Conservation (phyloP, 192 early-diverging fungal genomes). For the Coemansia sp. region DNA sequence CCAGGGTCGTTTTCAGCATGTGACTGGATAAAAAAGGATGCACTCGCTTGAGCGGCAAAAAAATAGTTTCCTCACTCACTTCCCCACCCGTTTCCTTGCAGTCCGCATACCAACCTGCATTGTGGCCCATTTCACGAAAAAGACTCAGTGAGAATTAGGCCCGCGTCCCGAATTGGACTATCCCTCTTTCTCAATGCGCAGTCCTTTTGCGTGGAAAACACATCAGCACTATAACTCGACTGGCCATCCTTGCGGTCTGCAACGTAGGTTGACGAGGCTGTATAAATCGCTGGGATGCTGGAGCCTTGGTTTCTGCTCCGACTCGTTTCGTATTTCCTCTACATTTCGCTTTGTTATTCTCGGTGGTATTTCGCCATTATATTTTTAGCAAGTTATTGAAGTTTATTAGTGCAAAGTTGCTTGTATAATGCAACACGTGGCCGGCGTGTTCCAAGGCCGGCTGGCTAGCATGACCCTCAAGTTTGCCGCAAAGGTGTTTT, state of each 20-base stretch:
- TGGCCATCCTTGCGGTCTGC: background rate
- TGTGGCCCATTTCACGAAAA: slow-evolving; percentile 8
- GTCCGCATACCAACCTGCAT: background rate
- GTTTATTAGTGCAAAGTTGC: background rate
- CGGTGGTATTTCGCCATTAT: background rate
- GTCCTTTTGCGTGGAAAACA: background rate
- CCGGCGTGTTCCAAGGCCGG: slow-evolving; percentile 42
- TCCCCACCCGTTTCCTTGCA: slow-evolving; percentile 12
- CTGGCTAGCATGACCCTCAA: slow-evolving; percentile 30
- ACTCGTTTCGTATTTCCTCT: too few species aligned
- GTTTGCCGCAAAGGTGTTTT: slow-evolving; percentile 34
- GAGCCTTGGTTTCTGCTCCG: too few species aligned
- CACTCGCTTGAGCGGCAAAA: background rate
- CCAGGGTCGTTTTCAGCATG: background rate
- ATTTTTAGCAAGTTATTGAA: background rate
- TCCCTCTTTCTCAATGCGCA: background rate
- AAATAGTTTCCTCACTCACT: background rate
- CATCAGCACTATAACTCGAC: background rate
- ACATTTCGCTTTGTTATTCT: background rate
- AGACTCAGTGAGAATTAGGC: slow-evolving; percentile 1
- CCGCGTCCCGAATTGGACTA: background rate
- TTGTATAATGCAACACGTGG: slow-evolving; percentile 20
- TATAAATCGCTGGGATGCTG: too few species aligned
- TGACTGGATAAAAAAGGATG: background rate
- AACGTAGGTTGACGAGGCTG: background rate